A percentile compares a stretch with the other conserved stretches of the same genome.
These are phyloP conservation scores for Lathyrus sativus DNA, from an alignment of 306 rosid genomes.

Conservation along the genomic window DNA sequence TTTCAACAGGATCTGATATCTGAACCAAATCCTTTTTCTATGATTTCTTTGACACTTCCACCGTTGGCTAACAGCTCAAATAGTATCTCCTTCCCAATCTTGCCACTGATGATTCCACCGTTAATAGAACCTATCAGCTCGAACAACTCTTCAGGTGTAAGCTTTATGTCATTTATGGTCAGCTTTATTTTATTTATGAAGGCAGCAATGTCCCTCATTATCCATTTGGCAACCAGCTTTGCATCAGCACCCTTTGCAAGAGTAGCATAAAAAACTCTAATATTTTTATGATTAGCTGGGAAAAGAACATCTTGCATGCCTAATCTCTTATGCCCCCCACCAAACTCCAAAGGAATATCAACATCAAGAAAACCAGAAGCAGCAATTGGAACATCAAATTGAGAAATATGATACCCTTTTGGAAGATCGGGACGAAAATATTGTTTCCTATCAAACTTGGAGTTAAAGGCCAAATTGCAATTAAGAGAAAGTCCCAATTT, in stretches of 20 bases:
- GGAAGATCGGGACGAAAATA: conserved; percentile 96
- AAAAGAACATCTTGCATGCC: no score
- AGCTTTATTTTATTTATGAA: conserved; percentile 87
- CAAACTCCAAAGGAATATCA: conserved; percentile 84
- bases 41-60: conserved; percentile 83
- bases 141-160: conserved; percentile 73
- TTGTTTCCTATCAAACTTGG: conserved; percentile 95
- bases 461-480: conserved; percentile 73
- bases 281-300: no score
- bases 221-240: conserved; percentile 93
- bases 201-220: conserved; percentile 92
- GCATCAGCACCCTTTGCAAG: conserved; percentile 78
- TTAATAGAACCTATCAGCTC: conserved; percentile 87
- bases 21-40: conserved; percentile 83
- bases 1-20: conserved; percentile 83
- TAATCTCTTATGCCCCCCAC: conserved; percentile 87
- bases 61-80: conserved; percentile 88
- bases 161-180: conserved; percentile 71
- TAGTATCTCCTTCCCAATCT: conserved; percentile 94
- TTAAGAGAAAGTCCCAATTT: conserved; percentile 86
- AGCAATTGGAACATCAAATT: conserved; percentile 92
- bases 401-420: conserved; percentile 95
- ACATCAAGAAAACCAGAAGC: conserved; percentile 70
- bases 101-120: conserved; percentile 79
- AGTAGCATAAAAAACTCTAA: no score